Conservation (phyloP, 129 eudicot genomes). For the Centaurea solstitialis region DNA sequence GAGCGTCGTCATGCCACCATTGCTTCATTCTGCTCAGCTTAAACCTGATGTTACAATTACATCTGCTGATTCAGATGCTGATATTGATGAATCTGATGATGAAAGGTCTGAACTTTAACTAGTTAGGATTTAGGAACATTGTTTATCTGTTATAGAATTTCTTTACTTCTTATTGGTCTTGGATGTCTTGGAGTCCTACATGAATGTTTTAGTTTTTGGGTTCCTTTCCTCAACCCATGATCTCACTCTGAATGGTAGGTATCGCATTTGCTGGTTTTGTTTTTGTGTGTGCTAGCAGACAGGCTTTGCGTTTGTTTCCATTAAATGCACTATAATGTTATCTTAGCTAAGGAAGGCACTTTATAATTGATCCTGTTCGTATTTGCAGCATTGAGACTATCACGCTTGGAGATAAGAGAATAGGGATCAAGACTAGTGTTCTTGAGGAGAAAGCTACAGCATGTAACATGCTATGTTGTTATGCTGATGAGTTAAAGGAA, state of each 20-base stretch:
- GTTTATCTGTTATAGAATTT: background rate
- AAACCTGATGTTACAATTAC: constrained; percentile 95
- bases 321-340: background rate
- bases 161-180: background rate
- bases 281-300: background rate
- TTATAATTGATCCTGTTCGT: constrained; percentile 4
- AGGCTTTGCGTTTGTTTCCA: background rate
- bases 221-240: background rate
- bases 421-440: constrained; percentile 95
- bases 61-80: constrained; percentile 96
- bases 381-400: constrained; percentile 93
- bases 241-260: background rate
- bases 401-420: constrained; percentile 95
- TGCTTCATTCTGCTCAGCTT: constrained; percentile 96
- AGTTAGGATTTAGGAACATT: background rate
- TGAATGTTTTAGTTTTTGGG: background rate
- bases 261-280: background rate
- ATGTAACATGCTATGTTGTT: constrained; percentile 97
- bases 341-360: constrained; percentile 9
- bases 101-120: constrained; percentile 57
- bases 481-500: constrained; percentile 97
- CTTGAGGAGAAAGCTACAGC: constrained; percentile 99
- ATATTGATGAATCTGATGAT: constrained; percentile 92
- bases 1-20: constrained; percentile 97
- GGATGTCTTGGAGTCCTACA: constrained; percentile 1